Evolutionary conservation across 768 basidiomycete genomes (phyloP).

Genomic region (Strobilomyces echinocephalus): DNA sequence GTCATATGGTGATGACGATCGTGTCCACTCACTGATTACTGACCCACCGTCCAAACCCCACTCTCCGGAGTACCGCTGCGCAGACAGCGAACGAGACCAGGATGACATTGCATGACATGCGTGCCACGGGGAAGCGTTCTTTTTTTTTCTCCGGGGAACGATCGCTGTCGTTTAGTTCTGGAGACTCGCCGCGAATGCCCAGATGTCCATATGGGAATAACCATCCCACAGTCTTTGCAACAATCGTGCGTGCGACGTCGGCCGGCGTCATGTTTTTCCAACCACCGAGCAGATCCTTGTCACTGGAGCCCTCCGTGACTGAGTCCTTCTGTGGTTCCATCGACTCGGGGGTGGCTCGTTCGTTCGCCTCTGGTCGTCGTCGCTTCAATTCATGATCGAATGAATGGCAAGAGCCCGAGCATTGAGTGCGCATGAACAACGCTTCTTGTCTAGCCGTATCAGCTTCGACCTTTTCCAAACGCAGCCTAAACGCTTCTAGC

Average conservation of each 20-base stretch:
- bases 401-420: not conserved
- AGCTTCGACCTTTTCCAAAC: constrained; percentile 26
- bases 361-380: not conserved
- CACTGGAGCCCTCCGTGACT: not conserved
- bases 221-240: constrained; percentile 21
- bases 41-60: constrained; percentile 22
- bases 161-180: not conserved
- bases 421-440: not conserved
- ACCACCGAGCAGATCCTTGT: not conserved
- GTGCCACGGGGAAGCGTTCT: constrained; percentile 3
- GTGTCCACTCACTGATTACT: constrained; percentile 13
- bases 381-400: not conserved
- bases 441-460: constrained; percentile 18
- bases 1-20: not conserved
- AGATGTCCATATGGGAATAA: constrained; percentile 17
- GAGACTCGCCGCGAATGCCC: not conserved
- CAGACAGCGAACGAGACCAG: constrained; percentile 28
- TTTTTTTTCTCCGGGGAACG: constrained; percentile 4
- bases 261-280: constrained; percentile 8
- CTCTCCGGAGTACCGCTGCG: constrained; percentile 23
- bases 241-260: constrained; percentile 13
- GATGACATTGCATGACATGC: constrained; percentile 21
- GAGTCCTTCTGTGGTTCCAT: not conserved
- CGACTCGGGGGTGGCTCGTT: not conserved
- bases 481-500: constrained; percentile 23